Base-by-base conservation (phyloP, 2,329 filamentous ascomycete genomes). In the Talaromyces marneffei region DNA sequence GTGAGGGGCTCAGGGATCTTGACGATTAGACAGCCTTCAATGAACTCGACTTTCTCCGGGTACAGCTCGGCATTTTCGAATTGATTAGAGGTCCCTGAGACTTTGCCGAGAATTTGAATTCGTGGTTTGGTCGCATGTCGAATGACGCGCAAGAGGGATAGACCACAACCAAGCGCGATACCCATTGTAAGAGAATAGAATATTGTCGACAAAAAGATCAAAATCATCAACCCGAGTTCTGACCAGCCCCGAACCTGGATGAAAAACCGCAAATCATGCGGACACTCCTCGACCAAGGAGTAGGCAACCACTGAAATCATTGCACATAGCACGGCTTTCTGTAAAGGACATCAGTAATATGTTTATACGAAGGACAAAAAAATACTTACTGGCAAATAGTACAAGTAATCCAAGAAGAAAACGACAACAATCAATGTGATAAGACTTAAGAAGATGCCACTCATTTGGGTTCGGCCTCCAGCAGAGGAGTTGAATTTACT, bases 1-100 rank as follows among this genome's bases (percentile, higher is more conserved):
- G 93, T 97, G 56, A 99, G 80, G 0, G 94, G 94, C 72, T 99
- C 94, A 0, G 94, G 93, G 60, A 99, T 97, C 80, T 97, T 97
- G 69, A 97, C 91, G 63, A 99, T 96, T 9, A 99, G 80, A 63
- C 90, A 95, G 16, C 93, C 91, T 66, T 97, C 92, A 58, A 97
- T 84, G 69, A 96, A 92, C 72, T 97, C 93, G 2, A 97, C 81
- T 29, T 83, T 82, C 48, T 88, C 86, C 0, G 87, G 84, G 60
- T 89, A 84, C 0, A 87, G 69, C 68, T 88, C 92, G 1, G 92
- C 92, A 68, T 95, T 96, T 65, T 93, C 90, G 69, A 96, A 97
- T 4, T 85, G 86, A 65, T 89, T 85, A 0, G 74, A 74, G 0
- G 90, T 95, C 10, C 90, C 91, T 0, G 90, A 89, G 1, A 96